Evolutionary conservation across 805 yeast species (phyloP).

Genomic region (Saccharomycopsis vini): DNA sequence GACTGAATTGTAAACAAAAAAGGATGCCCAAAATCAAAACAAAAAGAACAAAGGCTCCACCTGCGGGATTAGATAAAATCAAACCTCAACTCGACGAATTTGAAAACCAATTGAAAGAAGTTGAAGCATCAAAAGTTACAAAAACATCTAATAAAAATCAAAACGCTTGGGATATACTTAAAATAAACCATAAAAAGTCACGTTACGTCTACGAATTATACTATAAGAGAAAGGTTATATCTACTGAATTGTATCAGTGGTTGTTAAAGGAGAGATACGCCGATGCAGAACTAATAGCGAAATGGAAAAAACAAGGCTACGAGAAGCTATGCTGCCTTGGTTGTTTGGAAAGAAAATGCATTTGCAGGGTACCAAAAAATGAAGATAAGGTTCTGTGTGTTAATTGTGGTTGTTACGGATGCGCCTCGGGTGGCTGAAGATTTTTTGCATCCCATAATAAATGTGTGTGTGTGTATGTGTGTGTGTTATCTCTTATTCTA

Average conservation of each 20-base stretch:
- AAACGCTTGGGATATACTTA: constrained; percentile 60
- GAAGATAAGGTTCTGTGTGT: constrained; percentile 9
- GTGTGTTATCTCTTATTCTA: no score
- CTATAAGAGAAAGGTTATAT: constrained; percentile 61
- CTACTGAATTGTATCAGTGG: constrained; percentile 65
- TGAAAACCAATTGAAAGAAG: constrained; percentile 46
- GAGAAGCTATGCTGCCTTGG: constrained; percentile 76
- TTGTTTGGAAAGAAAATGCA: constrained; percentile 71
- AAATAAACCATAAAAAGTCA: constrained; percentile 65
- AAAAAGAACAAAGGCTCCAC: constrained; percentile 45
- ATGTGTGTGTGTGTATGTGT: no score
- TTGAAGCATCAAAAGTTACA: constrained; percentile 32
- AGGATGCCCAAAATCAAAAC: constrained; percentile 38
- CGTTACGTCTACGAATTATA: constrained; percentile 67
- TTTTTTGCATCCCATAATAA: not conserved
- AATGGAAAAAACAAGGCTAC: constrained; percentile 79
- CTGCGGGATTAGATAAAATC: constrained; percentile 64
- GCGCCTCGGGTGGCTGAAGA: constrained; percentile 13
- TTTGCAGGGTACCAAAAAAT: constrained; percentile 72
- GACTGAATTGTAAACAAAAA: no score
- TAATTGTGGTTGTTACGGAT: constrained; percentile 19
- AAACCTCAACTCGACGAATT: constrained; percentile 58
- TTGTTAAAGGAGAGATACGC: constrained; percentile 55
- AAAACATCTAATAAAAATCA: constrained; percentile 44
- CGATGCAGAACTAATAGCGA: constrained; percentile 68